Evolutionary conservation across 768 basidiomycete species (phyloP).

Genomic region (Exsudoporus frostii): DNA sequence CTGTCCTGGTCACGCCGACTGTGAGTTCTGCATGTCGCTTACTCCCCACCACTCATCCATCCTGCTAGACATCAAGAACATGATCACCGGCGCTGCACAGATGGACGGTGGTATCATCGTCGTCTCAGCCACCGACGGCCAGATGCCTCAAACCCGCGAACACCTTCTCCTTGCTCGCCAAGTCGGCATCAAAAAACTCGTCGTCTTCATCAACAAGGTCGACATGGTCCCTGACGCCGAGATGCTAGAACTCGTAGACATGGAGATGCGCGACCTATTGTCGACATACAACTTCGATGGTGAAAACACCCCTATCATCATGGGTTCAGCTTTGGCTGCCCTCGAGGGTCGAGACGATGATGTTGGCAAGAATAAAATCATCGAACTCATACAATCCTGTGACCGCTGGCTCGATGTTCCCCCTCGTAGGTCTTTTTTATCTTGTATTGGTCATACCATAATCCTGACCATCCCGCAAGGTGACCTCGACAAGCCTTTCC

Average conservation of each 20-base stretch:
- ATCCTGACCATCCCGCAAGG: conserved; percentile 41
- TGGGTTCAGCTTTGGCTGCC: conserved; percentile 95
- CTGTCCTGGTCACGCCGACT: conserved; percentile 95
- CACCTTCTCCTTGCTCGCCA: conserved; percentile 96
- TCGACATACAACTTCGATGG: conserved; percentile 93
- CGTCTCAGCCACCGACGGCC: conserved; percentile 97
- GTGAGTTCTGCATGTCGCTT: conserved; percentile 41
- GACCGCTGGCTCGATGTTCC: conserved; percentile 96
- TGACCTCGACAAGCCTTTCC: conserved; percentile 97
- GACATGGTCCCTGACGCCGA: conserved; percentile 95
- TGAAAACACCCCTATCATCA: conserved; percentile 95
- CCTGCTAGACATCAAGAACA: conserved; percentile 84
- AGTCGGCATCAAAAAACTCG: conserved; percentile 94
- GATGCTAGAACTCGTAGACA: conserved; percentile 99
- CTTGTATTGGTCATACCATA: background rate
- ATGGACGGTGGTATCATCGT: conserved; percentile 97
- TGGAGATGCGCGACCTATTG: conserved; percentile 99
- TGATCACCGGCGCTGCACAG: conserved; percentile 98
- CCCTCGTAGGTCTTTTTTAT: conserved; percentile 53
- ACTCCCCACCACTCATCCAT: conserved; percentile 2
- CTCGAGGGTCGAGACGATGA: conserved; percentile 82
- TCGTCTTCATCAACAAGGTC: conserved; percentile 99
- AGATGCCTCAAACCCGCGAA: conserved; percentile 99
- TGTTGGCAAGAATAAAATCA: conserved; percentile 76
- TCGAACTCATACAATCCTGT: conserved; percentile 80